These are phyloP conservation scores for Colletotrichum tofieldiae DNA, from an alignment of 2,329 filamentous ascomycete species.

Conservation along the genomic window DNA sequence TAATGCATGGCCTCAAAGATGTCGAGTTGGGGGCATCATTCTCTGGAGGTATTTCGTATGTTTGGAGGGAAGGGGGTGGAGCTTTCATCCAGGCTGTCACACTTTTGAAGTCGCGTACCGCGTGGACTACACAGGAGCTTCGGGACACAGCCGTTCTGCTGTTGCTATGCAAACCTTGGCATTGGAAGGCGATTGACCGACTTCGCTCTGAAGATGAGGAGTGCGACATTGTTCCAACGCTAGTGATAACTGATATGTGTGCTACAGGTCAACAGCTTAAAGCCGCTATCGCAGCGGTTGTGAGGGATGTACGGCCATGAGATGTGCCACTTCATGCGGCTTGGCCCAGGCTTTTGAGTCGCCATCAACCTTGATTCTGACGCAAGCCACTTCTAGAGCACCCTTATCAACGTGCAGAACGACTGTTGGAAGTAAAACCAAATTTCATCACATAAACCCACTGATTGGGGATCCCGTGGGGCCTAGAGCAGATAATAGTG, in stretches of 20 bases:
- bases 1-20: too few relatives aligned
- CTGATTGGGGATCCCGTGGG: neutral
- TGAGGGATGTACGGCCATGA: neutral
- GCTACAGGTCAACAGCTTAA: too few relatives aligned
- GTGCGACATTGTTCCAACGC: too few relatives aligned
- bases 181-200: neutral
- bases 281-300: neutral
- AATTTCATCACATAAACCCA: neutral
- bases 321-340: neutral
- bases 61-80: too few relatives aligned
- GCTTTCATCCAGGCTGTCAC: too few relatives aligned
- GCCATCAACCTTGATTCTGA: conserved; percentile 27
- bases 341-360: conserved; percentile 2
- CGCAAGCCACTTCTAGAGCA: conserved; percentile 12
- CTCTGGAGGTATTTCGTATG: too few relatives aligned
- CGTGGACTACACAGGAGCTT: neutral
- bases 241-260: too few relatives aligned
- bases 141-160: neutral
- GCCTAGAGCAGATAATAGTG: neutral
- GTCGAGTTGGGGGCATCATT: too few relatives aligned
- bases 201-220: neutral
- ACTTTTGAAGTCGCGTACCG: neutral
- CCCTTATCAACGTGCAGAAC: neutral
- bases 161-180: neutral
- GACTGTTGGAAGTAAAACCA: too few relatives aligned